These are phyloP conservation scores for Zalerion maritima DNA, from an alignment of 495 filamentous ascomycete species.

Conservation along the genomic window DNA sequence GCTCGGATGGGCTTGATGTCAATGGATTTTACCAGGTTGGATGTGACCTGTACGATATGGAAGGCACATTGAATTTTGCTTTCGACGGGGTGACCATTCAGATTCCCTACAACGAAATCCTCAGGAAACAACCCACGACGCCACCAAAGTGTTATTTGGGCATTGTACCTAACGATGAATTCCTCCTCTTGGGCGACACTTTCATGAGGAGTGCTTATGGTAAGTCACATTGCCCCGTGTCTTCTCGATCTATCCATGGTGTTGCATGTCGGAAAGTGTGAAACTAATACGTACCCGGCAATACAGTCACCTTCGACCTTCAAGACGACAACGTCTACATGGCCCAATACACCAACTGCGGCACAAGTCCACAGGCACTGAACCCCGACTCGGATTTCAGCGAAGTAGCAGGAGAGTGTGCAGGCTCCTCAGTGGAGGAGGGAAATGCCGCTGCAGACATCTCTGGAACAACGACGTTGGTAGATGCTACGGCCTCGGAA, in stretches of 20 bases:
- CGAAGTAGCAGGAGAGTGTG: no score
- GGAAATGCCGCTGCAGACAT: no score
- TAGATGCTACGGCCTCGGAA: no score
- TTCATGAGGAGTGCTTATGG: conserved; percentile 83
- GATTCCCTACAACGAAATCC: conserved; percentile 43
- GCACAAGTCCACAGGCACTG: no score
- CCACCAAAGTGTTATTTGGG: conserved; percentile 55
- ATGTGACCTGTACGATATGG: conserved; percentile 50
- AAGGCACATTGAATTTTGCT: conserved; percentile 55
- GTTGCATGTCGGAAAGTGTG: no score
- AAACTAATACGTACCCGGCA: conserved; percentile 1
- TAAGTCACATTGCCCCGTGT: conserved; percentile 10
- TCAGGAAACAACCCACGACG: conserved; percentile 32
- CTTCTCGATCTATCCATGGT: no score
- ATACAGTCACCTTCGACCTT: conserved; percentile 31
- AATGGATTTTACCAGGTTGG: conserved; percentile 52
- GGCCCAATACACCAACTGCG: conserved; percentile 31
- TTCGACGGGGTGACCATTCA: conserved; percentile 55
- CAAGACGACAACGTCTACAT: conserved; percentile 28
- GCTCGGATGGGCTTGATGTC: conserved; percentile 32
- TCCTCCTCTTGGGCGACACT: conserved; percentile 72
- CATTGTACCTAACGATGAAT: conserved; percentile 51
- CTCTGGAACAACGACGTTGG: no score
- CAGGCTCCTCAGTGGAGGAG: no score
- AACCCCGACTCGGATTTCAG: no score